These are phyloP conservation scores for Gonapodya prolifera DNA, from an alignment of 192 early-diverging fungal genomes.

Conservation along the genomic window DNA sequence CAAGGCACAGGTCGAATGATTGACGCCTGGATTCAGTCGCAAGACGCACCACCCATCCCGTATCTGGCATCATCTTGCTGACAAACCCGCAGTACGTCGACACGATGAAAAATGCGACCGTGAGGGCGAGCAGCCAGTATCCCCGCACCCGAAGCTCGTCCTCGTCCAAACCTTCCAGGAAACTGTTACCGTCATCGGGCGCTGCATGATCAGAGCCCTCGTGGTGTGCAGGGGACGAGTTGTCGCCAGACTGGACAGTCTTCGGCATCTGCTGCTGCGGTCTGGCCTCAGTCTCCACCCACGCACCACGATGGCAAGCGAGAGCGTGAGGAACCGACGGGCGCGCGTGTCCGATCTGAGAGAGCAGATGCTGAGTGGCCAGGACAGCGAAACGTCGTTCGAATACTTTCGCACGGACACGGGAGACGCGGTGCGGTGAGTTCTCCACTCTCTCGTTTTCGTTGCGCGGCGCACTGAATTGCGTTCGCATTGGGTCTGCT, in stretches of 20 bases:
- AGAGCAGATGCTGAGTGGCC: neutral
- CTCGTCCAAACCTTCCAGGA: neutral
- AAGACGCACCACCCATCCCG: slow-evolving; percentile 37
- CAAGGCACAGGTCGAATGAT: too few species aligned
- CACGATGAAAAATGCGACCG: slow-evolving; percentile 43
- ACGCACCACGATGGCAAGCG: neutral
- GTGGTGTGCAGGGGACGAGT: neutral
- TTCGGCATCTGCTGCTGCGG: neutral
- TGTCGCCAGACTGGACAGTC: neutral
- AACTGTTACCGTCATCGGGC: neutral
- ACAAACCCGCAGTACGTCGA: slow-evolving; percentile 54
- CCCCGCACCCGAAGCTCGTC: slow-evolving; percentile 21
- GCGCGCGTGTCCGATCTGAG: neutral
- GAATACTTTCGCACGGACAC: neutral
- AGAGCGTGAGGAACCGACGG: neutral
- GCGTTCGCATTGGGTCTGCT: neutral
- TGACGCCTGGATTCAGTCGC: too few species aligned
- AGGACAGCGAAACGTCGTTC: neutral
- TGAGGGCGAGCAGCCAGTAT: slow-evolving; percentile 39
- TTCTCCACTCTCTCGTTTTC: neutral
- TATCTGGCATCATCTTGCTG: slow-evolving; percentile 55
- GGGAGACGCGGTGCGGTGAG: neutral
- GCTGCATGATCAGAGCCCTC: neutral
- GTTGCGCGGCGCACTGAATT: too few species aligned
- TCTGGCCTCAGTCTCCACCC: neutral